Conservation (phyloP, 2,329 filamentous ascomycete genomes). For the Cytospora paraplurivora region DNA sequence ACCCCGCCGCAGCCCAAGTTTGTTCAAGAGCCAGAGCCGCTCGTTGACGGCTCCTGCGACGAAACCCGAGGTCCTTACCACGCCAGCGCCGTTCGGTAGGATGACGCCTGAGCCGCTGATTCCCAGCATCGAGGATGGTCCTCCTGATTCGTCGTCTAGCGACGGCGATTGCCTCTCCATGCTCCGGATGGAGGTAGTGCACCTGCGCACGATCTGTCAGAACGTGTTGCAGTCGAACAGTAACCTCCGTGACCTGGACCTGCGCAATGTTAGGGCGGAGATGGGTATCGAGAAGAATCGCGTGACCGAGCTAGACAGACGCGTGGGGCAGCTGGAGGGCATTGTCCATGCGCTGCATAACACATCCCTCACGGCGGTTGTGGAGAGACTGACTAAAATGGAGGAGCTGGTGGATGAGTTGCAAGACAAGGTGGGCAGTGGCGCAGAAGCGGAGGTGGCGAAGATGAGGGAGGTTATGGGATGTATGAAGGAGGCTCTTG, state of each 20-base stretch:
- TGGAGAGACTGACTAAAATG: conserved; percentile 1
- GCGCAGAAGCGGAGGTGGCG: conserved; percentile 19
- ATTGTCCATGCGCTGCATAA: conserved; percentile 7
- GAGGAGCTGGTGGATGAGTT: conserved; percentile 14
- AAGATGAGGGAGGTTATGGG: conserved; percentile 26
- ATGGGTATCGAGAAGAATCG: conserved; percentile 5
- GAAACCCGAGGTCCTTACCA: background rate
- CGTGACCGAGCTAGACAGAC: background rate
- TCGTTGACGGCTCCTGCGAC: background rate
- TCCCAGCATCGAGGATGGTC: conserved; percentile 1
- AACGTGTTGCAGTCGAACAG: conserved; percentile 2
- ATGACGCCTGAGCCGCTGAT: conserved; percentile 20
- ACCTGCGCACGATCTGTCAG: conserved; percentile 23
- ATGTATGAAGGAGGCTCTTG: background rate
- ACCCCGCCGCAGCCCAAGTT: background rate
- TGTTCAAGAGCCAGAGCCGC: background rate
- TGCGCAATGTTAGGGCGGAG: background rate
- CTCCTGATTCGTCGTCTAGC: background rate
- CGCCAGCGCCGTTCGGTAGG: background rate
- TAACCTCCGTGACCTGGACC: conserved; percentile 10
- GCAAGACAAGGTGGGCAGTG: conserved; percentile 13
- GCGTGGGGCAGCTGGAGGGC: conserved; percentile 8
- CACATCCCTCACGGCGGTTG: conserved; percentile 2
- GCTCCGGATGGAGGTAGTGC: conserved; percentile 16
- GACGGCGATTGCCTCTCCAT: background rate